Base-by-base conservation (phyloP, 768 basidiomycete species). In the Termitomyces titanicus region DNA sequence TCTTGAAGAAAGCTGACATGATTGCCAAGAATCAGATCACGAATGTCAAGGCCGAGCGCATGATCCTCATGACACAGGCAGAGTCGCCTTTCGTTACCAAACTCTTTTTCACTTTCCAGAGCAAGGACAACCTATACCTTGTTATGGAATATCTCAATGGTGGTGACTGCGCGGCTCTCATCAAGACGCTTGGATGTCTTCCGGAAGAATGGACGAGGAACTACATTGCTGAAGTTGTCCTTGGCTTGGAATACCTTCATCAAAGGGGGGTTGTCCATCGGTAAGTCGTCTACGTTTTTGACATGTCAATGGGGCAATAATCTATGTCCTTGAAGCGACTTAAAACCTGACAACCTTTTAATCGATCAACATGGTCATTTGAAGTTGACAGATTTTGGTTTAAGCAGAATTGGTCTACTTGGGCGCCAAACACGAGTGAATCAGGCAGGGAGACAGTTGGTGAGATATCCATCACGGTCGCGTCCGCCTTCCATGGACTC, bases 1-100 rank as follows among this genome's bases (percentile, higher is more conserved):
- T 98, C n/a, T 74, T 99, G 68, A 98, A 96, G 77, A 99, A 99
- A 77, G 93, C 94, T n/a, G 97, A 99, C 73, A 99, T 99, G 97
- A 98, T 99, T 69, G 92, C 97, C 38, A 99, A 99, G 82, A 99
- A 99, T 76, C 97, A 99, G 72, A 96, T 99, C 69, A 98, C 97
- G 47, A 99, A 98, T 68, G 97, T 99, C 70, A 98, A 98, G 74
- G 97, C 97, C 2, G 97, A 99, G 75, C 83, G 97, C 54, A 98
- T 97, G 87, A 99, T 99, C 65, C 81, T 99, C 62, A 99, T 99
- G 97, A 94, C 94, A 69, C 96, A 98, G 71, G 91, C 96, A 1
- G 94, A 97, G 70, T 97, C 94, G 9, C 96, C 97, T 15, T 96
- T 98, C 66, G 97, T 98, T 47, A 94, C 94, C 47, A 97, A 97